Evolutionary conservation across 176 grass and related monocot species (phyloP), one percentile per base, ranked within the genome.

Genomic region (Lolium multiflorum): DNA sequence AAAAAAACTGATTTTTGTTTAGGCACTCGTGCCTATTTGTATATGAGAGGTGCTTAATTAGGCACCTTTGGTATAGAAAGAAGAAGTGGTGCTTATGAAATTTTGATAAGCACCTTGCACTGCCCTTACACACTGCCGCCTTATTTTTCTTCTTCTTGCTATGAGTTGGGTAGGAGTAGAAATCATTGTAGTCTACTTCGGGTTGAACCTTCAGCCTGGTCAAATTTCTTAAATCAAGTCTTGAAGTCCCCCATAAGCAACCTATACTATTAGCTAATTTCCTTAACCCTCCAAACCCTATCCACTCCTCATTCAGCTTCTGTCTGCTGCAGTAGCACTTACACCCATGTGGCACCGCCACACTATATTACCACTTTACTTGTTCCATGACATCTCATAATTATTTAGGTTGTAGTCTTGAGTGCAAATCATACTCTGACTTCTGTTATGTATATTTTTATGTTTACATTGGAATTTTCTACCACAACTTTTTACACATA

Each of bases 391-490:
- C 66, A 18, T 69, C 66, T 69, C 16, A 39, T 68, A 20, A 37
- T 69, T 39, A 69, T 69, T 69, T 69, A 69, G 6, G 35, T 9
- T 69, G 16, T 10, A 39, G 7, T 69, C 66, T 4, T 39, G 31
- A 39, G 31, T 39, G 37, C 66, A 69, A 39, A 69, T 39, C 31
- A 1, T 69, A 41, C 66, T 69, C 24, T 39, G 66, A 69, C 35
- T 18, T 10, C 37, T 39, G 66, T 16, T 69, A 69, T 69, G 15
- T 39, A 39, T 39, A 69, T 69, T 68, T 69, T 69, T 69, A 15
- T 39, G 63, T 16, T 69, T 71, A 71, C 10, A 71, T 3, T 46
- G 39, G 69, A 71, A n/a, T 46, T 71, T 71, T 71, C n/a, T 44
- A 10, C 39, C 39, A 15, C 41, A 47, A 47, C 41, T 71, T 71